Conservation (phyloP, 2,329 filamentous ascomycete genomes). For the Amesomyces nigricolor region DNA sequence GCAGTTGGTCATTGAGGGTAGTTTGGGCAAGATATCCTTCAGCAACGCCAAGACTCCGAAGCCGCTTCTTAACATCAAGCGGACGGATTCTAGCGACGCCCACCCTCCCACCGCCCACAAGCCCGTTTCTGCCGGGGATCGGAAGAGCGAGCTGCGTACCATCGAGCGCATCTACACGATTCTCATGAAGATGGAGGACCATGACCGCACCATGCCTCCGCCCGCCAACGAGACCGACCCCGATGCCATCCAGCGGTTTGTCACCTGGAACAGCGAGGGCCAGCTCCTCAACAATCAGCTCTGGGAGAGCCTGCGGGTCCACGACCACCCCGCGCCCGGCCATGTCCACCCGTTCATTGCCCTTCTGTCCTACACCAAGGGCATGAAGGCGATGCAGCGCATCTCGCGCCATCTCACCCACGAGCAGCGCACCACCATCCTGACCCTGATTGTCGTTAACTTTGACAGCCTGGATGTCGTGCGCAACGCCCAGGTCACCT, state of each 20-base stretch:
- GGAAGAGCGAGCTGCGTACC: constrained; percentile 76
- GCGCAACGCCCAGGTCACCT: constrained; percentile 67
- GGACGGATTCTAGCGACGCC: constrained; percentile 61
- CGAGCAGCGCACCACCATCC: constrained; percentile 87
- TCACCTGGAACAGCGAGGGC: constrained; percentile 71
- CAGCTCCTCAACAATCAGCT: constrained; percentile 70
- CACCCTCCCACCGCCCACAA: constrained; percentile 48
- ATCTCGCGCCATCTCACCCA: constrained; percentile 91
- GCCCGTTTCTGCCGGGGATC: constrained; percentile 54
- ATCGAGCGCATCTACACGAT: constrained; percentile 85
- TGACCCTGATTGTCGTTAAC: constrained; percentile 93
- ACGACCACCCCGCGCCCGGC: constrained; percentile 65
- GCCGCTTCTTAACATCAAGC: constrained; percentile 91
- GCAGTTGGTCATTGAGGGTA: constrained; percentile 92
- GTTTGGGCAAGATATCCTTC: constrained; percentile 95
- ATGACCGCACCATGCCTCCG: constrained; percentile 71
- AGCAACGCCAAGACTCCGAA: constrained; percentile 98
- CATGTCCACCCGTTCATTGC: constrained; percentile 85
- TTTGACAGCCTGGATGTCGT: constrained; percentile 90
- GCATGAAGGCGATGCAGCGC: constrained; percentile 90
- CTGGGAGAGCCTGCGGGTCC: constrained; percentile 84
- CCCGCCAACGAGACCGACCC: constrained; percentile 59
- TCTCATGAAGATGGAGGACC: constrained; percentile 90
- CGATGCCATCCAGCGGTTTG: constrained; percentile 65
- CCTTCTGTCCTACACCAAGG: constrained; percentile 89